Percentiles rank a stretch among this genome's conserved stretches.
These are phyloP conservation scores for Mycoemilia scoparia DNA, from an alignment of 192 early-diverging fungal genomes.

Conservation along the genomic window DNA sequence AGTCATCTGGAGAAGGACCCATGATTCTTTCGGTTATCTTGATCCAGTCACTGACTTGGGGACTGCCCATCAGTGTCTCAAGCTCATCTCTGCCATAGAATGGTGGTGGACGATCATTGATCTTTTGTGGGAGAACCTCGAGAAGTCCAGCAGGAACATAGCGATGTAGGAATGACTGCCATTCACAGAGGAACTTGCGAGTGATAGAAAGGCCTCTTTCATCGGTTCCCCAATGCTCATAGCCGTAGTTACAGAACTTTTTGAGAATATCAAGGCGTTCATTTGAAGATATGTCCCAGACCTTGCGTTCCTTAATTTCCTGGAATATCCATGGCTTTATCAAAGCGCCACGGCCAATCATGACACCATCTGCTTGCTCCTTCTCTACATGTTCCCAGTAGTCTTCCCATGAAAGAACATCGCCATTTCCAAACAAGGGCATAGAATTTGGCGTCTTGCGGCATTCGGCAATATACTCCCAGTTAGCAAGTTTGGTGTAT, in stretches of 20 bases:
- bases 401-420: constrained; percentile 68
- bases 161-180: constrained; percentile 51
- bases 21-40: constrained; percentile 80
- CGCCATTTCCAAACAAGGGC: constrained; percentile 63
- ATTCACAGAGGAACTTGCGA: constrained; percentile 61
- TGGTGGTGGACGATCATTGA: constrained; percentile 77
- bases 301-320: constrained; percentile 68
- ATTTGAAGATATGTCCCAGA: constrained; percentile 77
- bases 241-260: constrained; percentile 62
- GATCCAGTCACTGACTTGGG: constrained; percentile 69
- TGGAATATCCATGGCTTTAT: constrained; percentile 97
- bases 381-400: constrained; percentile 51
- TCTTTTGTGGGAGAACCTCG: constrained; percentile 79
- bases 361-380: constrained; percentile 55
- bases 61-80: constrained; percentile 86
- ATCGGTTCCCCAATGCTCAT: constrained; percentile 94
- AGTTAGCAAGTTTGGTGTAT: constrained; percentile 78
- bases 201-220: constrained; percentile 67
- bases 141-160: constrained; percentile 87
- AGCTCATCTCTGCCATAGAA: constrained; percentile 76
- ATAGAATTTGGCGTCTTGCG: constrained; percentile 17
- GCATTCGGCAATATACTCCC: constrained; percentile 72
- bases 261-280: constrained; percentile 87
- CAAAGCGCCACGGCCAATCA: constrained; percentile 83
- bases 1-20: constrained; percentile 71